Evolutionary conservation across 768 basidiomycete species (phyloP), one percentile per base, ranked within the genome.

Genomic region (Amanita rimosa): DNA sequence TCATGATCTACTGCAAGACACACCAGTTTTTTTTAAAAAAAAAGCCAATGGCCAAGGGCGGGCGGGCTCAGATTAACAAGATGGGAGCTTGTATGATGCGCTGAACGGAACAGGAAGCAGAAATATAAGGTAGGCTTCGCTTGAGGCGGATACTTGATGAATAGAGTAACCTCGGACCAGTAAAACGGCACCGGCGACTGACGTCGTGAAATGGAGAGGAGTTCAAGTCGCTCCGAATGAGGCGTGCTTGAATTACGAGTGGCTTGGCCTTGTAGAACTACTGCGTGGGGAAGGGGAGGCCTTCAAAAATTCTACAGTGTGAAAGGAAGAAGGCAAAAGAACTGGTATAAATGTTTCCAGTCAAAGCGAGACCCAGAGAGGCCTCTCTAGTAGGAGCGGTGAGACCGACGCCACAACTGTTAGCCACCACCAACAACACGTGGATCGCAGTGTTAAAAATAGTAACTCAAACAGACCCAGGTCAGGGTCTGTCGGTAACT

Each of bases 141-240:
- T 38, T 47, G 26, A 2, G 35, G 26, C 2, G 19, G 27, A 24
- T 5, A 36, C 31, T 19, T 27, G 35, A 39, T 22, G 29, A 46
- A 26, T 26, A 37, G 35, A 46, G 35, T n/a, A 37, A 46, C 21
- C 33, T 47, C 24, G 46, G 46, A 47, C 21, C 35, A 16, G 34
- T 26, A 26, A 27, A 26, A 22, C 17, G 26, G 11, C 36, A 17
- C 35, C 46, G 26, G 34, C 11, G 33, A 19, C 33, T 3, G 16
- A 34, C 21, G 44, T 35, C 9, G 44, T 35, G 44, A 43, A 38
- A 47, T 47, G 36, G 46, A 47, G 46, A 36, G 22, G 46, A 37
- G 36, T 47, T 47, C 27, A 38, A 39, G 36, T 45, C 6, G 45
- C 24, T 19, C 14, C 24, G 6, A 36, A n/a, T 6, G 11, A 3